Conservation (phyloP, 2,329 filamentous ascomycete genomes). For the Ramularia collo-cygni region DNA sequence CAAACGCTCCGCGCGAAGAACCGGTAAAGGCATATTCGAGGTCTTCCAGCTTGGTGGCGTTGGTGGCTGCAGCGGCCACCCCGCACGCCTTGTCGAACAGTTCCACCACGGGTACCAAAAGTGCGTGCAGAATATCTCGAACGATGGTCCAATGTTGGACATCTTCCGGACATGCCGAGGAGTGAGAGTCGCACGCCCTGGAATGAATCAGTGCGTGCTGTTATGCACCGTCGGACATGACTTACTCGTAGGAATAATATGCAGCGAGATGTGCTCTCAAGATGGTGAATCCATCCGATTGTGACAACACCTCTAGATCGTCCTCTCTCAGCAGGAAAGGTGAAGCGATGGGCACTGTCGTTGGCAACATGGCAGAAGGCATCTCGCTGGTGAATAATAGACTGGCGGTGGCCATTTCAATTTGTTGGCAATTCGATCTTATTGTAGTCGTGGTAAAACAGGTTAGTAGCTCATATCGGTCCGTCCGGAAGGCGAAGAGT, state of each 20-base stretch:
- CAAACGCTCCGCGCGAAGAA: conserved; percentile 50
- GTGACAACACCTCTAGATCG: conserved; percentile 34
- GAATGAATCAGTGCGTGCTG: conserved; percentile 33
- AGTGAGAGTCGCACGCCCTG: conserved; percentile 41
- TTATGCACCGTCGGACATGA: conserved; percentile 2
- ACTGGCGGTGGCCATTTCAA: background rate
- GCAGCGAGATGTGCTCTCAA: conserved; percentile 37
- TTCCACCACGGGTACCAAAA: conserved; percentile 52
- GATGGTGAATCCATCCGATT: conserved; percentile 39
- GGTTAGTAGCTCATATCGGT: conserved; percentile 3
- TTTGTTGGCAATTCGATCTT: background rate
- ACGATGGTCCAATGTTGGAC: conserved; percentile 44
- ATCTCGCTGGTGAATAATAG: conserved; percentile 5
- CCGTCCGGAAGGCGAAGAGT: conserved; percentile 2
- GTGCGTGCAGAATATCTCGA: conserved; percentile 53
- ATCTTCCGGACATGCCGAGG: conserved; percentile 26
- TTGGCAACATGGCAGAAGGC: conserved; percentile 8
- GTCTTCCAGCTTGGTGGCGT: conserved; percentile 43
- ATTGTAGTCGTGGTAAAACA: background rate
- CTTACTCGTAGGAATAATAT: conserved; percentile 33
- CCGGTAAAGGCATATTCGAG: conserved; percentile 52
- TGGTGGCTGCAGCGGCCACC: conserved; percentile 45
- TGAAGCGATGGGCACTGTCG: conserved; percentile 24
- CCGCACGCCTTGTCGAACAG: conserved; percentile 50
- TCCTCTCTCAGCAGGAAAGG: conserved; percentile 39